phyloP scores from a whole-genome alignment of 2,329 filamentous ascomycete species.

The Macrophomina phaseolina region DNA sequence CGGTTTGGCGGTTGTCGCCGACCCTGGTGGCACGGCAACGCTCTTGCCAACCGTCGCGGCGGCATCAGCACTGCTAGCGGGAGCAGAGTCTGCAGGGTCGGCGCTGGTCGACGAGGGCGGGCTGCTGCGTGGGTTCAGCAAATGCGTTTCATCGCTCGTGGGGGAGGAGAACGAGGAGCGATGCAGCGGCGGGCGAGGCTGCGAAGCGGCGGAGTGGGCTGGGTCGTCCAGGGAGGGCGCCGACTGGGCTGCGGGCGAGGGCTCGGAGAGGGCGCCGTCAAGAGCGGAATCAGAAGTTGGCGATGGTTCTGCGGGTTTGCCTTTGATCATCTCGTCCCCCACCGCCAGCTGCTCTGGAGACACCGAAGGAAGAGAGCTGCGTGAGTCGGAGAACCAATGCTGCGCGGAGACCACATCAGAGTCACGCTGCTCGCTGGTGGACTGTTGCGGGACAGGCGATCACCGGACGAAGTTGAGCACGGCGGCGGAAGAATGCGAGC shows the following conservation, averaged over 20 bases:
- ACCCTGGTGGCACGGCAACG: slow-evolving; percentile 28
- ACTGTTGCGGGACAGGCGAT: slow-evolving; percentile 19
- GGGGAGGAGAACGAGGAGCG: slow-evolving; percentile 34
- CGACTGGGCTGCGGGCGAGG: slow-evolving; percentile 3
- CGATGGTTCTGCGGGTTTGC: slow-evolving; percentile 24
- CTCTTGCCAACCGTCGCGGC: slow-evolving; percentile 29
- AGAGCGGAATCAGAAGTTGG: slow-evolving; percentile 30
- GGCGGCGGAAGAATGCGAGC: slow-evolving; percentile 24
- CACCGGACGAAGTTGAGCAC: slow-evolving; percentile 1
- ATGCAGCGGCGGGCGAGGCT: slow-evolving; percentile 39
- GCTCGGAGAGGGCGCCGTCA: slow-evolving; percentile 28
- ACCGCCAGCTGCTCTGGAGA: slow-evolving; percentile 23
- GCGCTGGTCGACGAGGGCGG: slow-evolving; percentile 16
- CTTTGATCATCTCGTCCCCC: slow-evolving; percentile 28
- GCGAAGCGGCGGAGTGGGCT: slow-evolving; percentile 29
- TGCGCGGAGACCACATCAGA: slow-evolving; percentile 28
- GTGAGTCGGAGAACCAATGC: slow-evolving; percentile 25
- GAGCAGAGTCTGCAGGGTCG: not conserved
- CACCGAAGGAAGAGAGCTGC: slow-evolving; percentile 27
- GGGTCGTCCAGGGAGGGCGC: slow-evolving; percentile 25
- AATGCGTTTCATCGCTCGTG: slow-evolving; percentile 24
- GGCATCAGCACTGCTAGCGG: slow-evolving; percentile 16
- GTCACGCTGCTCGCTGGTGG: slow-evolving; percentile 12
- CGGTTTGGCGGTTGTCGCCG: slow-evolving; percentile 15
- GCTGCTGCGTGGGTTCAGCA: slow-evolving; percentile 16